Percentiles rank a stretch among this genome's conserved stretches.
Evolutionary conservation across 1,139 yeast species (phyloP).

Genomic region (Taphrina sp.): DNA sequence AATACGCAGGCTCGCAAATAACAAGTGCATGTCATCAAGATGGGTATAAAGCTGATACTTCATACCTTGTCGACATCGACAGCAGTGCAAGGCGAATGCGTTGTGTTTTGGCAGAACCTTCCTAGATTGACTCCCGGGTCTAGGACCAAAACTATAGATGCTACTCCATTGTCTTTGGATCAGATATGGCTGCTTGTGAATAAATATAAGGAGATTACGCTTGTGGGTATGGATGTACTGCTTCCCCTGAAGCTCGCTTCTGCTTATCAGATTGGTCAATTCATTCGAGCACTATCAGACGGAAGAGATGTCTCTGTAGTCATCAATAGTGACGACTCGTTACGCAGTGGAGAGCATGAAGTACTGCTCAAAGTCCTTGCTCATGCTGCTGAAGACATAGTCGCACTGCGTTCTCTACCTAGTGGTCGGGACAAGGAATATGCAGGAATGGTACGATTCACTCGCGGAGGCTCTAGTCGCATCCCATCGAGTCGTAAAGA

Average conservation of each 20-base stretch:
- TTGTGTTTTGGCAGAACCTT: conserved; percentile 21
- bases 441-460: conserved; percentile 27
- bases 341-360: conserved; percentile 16
- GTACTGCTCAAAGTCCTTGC: conserved; percentile 10
- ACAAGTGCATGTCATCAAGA: too few relatives aligned
- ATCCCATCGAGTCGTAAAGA: background rate
- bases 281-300: conserved; percentile 6
- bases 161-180: conserved; percentile 15
- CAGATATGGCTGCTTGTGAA: conserved; percentile 1
- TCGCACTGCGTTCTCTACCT: conserved; percentile 16
- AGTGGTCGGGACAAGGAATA: conserved; percentile 24
- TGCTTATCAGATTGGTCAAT: conserved; percentile 1
- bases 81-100: conserved; percentile 18
- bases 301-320: conserved; percentile 8
- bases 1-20: too few relatives aligned
- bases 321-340: conserved; percentile 23
- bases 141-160: conserved; percentile 15
- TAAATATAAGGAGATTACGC: background rate
- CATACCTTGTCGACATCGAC: conserved; percentile 22
- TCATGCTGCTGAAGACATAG: conserved; percentile 20
- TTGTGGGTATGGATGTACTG: conserved; percentile 17
- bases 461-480: conserved; percentile 6
- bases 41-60: conserved; percentile 16
- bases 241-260: conserved; percentile 19
- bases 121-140: conserved; percentile 4